Evolutionary conservation across 768 basidiomycete genomes (phyloP).

Genomic region (Chalciporus piperatus): DNA sequence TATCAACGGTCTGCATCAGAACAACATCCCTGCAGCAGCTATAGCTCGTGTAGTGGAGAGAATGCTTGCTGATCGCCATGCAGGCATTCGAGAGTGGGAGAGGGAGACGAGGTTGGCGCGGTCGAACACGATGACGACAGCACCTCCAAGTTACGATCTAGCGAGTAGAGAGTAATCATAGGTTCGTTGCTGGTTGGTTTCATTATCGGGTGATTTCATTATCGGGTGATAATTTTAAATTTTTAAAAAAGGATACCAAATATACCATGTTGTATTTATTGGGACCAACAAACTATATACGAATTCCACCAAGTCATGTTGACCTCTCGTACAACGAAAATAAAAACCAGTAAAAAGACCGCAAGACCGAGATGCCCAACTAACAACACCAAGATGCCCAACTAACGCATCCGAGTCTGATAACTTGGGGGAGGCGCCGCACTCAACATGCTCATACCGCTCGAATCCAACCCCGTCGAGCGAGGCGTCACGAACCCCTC

Average conservation of each 20-base stretch:
- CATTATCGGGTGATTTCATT: too few relatives aligned
- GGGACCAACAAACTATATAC: too few relatives aligned
- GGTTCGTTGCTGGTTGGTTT: neutral
- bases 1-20: conserved; percentile 20
- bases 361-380: too few relatives aligned
- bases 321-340: neutral
- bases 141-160: conserved; percentile 14
- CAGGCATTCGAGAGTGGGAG: conserved; percentile 20
- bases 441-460: conserved; percentile 1
- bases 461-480: neutral
- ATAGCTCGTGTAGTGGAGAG: conserved; percentile 23
- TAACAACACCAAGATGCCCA: too few relatives aligned
- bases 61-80: conserved; percentile 22
- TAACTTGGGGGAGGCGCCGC: conserved; percentile 21
- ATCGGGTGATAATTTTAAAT: too few relatives aligned
- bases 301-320: too few relatives aligned
- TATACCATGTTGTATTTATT: too few relatives aligned
- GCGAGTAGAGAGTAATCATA: neutral
- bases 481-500: conserved; percentile 4
- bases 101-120: conserved; percentile 18
- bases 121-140: conserved; percentile 13
- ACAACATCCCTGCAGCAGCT: conserved; percentile 20
- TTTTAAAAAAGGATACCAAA: too few relatives aligned
- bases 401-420: conserved; percentile 4
- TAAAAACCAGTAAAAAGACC: neutral